Conservation (phyloP, 1,284 basidiomycete species). For the Cryptococcus sp. region DNA sequence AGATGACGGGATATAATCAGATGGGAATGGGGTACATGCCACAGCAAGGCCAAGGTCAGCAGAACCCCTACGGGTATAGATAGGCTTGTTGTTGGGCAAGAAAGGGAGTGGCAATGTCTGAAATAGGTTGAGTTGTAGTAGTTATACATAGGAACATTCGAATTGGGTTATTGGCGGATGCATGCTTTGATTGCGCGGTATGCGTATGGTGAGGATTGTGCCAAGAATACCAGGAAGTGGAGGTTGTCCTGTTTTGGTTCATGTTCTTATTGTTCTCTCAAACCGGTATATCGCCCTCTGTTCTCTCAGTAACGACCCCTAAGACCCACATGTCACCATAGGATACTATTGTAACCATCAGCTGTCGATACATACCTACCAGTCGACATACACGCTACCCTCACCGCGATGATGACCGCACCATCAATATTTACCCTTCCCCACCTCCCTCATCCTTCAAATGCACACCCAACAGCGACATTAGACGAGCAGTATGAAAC, state of each 20-base stretch:
- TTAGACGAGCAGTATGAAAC: slow-evolving; percentile 63
- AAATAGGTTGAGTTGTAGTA: background rate
- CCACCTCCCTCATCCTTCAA: slow-evolving; percentile 21
- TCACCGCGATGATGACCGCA: slow-evolving; percentile 12
- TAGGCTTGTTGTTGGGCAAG: background rate
- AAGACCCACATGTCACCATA: no score
- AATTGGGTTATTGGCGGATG: no score
- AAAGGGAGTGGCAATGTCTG: background rate
- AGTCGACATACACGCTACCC: no score
- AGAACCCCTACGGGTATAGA: background rate
- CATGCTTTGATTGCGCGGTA: no score
- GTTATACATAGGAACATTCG: background rate
- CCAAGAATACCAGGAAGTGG: no score
- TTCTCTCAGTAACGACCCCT: no score
- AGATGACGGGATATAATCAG: slow-evolving; percentile 41
- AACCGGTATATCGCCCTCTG: no score
- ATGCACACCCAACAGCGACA: slow-evolving; percentile 62
- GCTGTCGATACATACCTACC: no score
- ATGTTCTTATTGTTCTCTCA: no score
- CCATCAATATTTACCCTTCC: slow-evolving; percentile 36
- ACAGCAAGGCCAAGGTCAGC: slow-evolving; percentile 9
- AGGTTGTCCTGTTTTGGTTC: no score
- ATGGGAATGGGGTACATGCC: slow-evolving; percentile 25
- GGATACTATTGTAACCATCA: no score
- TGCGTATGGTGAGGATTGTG: no score